Evolutionary conservation across 2,329 filamentous ascomycete genomes (phyloP), one percentile per base, ranked within the genome.

Genomic region (Colletotrichum sp.): DNA sequence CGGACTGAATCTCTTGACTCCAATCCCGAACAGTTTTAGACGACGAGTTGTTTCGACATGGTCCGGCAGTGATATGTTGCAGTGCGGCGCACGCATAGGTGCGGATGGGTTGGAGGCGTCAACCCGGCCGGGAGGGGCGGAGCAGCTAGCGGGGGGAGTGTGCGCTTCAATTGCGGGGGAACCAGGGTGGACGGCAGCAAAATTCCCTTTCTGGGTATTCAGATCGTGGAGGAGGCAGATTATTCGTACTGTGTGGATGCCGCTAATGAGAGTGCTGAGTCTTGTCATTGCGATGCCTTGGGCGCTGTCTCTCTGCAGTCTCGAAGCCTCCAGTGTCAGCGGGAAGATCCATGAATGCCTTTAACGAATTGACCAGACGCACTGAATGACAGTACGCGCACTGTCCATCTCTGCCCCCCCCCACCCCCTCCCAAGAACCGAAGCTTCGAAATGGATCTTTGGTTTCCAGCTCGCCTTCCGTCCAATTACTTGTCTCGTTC

Each of bases 181-280:
- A 36, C 63, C 65, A 32, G 69, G 68, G 48, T 66, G 9, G 66
- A 66, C 28, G 52, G 34, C 69, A 68, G 64, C 70, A 36, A 74
- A 25, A 64, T 77, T 78, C 71, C 76, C 76, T 39, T 75, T 78
- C 68, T 78, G 74, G 74, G 76, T 77, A 78, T 70, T 68, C 76
- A 77, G 64, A 77, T 78, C 76, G 76, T 64, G 19, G 28, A 34
- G 34, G 63, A 28, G 55, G 68, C 25, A 27, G 19, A 25, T 55
- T 15, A 6, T 36, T 34, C 60, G 64, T 39, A 69, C 68, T 57
- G 68, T 69, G 39, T 61, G 60, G 57, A 5, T 22, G 9, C 30
- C 13, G 19, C 30, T 61, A 7, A 15, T 25, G 4, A 22, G 30
- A 63, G n/a, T 52, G n/a, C 44, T 22, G 12, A 52, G 9, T 48